Conservation (phyloP, 2,329 filamentous ascomycete species). For the Epicoccum nigrum region DNA sequence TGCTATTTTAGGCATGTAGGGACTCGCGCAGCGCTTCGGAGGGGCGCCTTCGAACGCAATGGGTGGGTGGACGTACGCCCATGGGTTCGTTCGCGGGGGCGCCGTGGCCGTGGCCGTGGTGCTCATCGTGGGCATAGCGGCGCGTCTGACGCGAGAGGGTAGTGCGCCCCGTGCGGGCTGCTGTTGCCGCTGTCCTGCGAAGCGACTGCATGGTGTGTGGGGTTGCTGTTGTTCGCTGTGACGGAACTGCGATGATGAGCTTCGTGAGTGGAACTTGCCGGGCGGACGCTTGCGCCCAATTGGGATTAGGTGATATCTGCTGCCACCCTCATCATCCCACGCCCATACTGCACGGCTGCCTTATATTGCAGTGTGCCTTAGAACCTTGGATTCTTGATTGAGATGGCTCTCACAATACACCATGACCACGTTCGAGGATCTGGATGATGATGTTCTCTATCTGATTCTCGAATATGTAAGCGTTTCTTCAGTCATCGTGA, state of each 20-base stretch:
- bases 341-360: too few species aligned
- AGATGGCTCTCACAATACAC: not conserved
- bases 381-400: not conserved
- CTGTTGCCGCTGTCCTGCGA: conserved; percentile 51
- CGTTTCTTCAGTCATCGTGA: not conserved
- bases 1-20: not conserved
- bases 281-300: conserved; percentile 5
- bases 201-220: conserved; percentile 53
- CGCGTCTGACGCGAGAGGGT: conserved; percentile 48
- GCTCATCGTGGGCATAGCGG: conserved; percentile 49
- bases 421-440: conserved; percentile 20
- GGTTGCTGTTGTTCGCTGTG: conserved; percentile 26
- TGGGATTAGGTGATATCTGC: conserved; percentile 15
- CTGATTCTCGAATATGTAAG: conserved; percentile 24
- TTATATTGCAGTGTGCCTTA: not conserved
- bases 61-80: conserved; percentile 53
- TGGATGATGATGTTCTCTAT: conserved; percentile 27
- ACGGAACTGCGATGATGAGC: conserved; percentile 39
- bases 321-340: conserved; percentile 19
- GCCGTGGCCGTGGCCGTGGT: conserved; percentile 44
- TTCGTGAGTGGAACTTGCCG: conserved; percentile 27
- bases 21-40: not conserved
- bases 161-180: conserved; percentile 48
- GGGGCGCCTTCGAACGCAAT: conserved; percentile 10
- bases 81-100: conserved; percentile 56